Conservation (phyloP, 148 eudicot species). For the Chenopodium quinoa region DNA sequence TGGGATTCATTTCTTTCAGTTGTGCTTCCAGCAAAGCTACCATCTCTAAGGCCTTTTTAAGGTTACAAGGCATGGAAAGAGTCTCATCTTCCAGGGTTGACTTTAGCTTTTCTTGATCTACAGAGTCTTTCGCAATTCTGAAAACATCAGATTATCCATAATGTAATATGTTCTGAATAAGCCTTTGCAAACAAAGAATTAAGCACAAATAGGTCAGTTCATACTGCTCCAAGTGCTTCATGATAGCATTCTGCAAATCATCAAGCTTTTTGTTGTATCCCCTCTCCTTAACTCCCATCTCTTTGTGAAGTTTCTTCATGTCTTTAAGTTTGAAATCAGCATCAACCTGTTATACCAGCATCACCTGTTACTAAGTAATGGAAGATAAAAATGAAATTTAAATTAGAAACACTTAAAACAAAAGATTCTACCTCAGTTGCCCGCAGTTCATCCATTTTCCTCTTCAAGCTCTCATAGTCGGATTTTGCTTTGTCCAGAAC, state of each 20-base stretch:
- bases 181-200: background rate
- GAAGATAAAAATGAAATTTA: constrained; percentile 1
- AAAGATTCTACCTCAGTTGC: constrained; percentile 73
- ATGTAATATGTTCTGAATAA: background rate
- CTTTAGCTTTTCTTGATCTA: constrained; percentile 83
- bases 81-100: constrained; percentile 64
- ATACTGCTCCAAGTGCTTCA: constrained; percentile 91
- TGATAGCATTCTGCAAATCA: constrained; percentile 59
- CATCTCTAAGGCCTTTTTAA: constrained; percentile 72
- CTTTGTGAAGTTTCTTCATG: constrained; percentile 71
- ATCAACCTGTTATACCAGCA: constrained; percentile 64
- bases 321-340: constrained; percentile 93
- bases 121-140: constrained; percentile 84
- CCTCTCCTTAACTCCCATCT: constrained; percentile 79
- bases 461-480: constrained; percentile 70
- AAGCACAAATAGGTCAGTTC: constrained; percentile 17
- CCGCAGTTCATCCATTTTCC: constrained; percentile 74
- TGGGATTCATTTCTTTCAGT: constrained; percentile 94
- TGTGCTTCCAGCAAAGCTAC: constrained; percentile 89
- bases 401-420: background rate
- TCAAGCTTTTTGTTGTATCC: constrained; percentile 73
- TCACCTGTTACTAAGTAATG: constrained; percentile 5
- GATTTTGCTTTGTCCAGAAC: constrained; percentile 76
- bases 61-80: constrained; percentile 56
- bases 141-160: constrained; percentile 6